These are phyloP conservation scores for Saturnispora bothae DNA, from an alignment of 805 yeast genomes.

Conservation along the genomic window DNA sequence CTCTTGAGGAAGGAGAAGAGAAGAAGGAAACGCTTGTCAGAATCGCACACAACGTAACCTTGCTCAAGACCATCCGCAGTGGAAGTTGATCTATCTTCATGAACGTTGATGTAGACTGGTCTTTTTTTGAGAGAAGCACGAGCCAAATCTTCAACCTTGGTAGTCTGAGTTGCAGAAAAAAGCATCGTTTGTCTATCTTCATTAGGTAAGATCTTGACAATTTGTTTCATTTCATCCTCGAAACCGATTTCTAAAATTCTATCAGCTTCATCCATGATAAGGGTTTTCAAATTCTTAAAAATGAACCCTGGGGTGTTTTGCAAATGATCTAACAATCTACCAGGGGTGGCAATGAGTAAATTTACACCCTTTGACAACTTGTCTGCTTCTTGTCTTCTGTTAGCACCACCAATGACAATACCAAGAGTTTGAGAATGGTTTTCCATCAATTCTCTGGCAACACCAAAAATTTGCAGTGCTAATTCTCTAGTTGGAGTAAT, in stretches of 20 bases:
- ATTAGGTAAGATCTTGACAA: conserved; percentile 83
- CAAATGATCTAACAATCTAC: conserved; percentile 89
- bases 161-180: conserved; percentile 98
- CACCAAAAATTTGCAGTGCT: conserved; percentile 96
- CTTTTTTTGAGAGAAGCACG: conserved; percentile 92
- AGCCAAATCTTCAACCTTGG: conserved; percentile 96
- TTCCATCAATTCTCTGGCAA: conserved; percentile 88
- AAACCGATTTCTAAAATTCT: conserved; percentile 95
- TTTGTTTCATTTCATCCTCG: conserved; percentile 98
- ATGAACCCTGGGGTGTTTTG: conserved; percentile 93
- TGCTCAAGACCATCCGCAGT: conserved; percentile 97
- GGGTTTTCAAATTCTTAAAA: conserved; percentile 87
- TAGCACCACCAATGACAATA: conserved; percentile 96
- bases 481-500: conserved; percentile 97
- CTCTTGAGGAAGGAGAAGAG: conserved; percentile 89
- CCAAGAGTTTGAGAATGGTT: conserved; percentile 90
- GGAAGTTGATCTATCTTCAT: conserved; percentile 67
- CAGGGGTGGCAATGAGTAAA: conserved; percentile 92
- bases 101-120: conserved; percentile 89
- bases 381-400: conserved; percentile 95
- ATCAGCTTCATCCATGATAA: conserved; percentile 96
- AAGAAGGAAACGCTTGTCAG: conserved; percentile 85
- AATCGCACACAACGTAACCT: conserved; percentile 96
- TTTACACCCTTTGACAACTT: conserved; percentile 91
- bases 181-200: conserved; percentile 94